Conservation (phyloP, 2,329 filamentous ascomycete species). For the Ophiocordyceps robertsii region DNA sequence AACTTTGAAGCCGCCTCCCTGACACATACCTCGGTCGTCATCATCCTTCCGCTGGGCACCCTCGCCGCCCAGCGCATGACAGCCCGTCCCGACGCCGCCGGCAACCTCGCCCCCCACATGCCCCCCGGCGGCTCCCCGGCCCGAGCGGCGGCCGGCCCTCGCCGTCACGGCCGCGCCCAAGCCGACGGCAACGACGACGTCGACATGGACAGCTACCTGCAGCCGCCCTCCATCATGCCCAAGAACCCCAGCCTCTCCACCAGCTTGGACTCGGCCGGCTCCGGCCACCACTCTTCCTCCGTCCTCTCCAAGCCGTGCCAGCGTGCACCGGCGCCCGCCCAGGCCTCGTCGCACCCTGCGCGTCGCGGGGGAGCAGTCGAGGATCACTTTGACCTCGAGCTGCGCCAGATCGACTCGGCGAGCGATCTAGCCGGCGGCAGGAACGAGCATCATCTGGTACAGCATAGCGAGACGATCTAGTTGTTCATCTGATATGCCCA, state of each 20-base stretch:
- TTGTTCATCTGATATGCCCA: neutral
- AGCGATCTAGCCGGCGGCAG: conserved; percentile 8
- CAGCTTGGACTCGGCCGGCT: conserved; percentile 6
- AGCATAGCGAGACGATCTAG: conserved; percentile 18
- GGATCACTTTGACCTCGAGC: conserved; percentile 17
- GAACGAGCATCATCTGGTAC: conserved; percentile 10
- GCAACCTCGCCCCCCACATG: conserved; percentile 5
- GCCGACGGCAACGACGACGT: neutral
- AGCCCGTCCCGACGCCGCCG: conserved; percentile 8
- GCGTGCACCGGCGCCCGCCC: no score
- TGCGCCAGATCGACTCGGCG: conserved; percentile 15
- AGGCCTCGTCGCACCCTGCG: neutral
- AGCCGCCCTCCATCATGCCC: conserved; percentile 4
- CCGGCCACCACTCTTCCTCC: conserved; percentile 4
- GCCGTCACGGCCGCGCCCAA: no score
- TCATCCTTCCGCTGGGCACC: conserved; percentile 38
- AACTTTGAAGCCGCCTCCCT: conserved; percentile 37
- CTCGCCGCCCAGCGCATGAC: conserved; percentile 35
- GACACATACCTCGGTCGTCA: conserved; percentile 32
- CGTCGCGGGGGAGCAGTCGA: neutral
- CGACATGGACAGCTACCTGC: no score
- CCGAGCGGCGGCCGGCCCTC: neutral
- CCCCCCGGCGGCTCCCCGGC: neutral
- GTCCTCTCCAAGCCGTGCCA: neutral
- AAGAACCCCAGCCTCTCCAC: conserved; percentile 6